These are phyloP conservation scores for Deuterostichococcus epilithicus DNA, from an alignment of 139 green algal species.

Conservation along the genomic window DNA sequence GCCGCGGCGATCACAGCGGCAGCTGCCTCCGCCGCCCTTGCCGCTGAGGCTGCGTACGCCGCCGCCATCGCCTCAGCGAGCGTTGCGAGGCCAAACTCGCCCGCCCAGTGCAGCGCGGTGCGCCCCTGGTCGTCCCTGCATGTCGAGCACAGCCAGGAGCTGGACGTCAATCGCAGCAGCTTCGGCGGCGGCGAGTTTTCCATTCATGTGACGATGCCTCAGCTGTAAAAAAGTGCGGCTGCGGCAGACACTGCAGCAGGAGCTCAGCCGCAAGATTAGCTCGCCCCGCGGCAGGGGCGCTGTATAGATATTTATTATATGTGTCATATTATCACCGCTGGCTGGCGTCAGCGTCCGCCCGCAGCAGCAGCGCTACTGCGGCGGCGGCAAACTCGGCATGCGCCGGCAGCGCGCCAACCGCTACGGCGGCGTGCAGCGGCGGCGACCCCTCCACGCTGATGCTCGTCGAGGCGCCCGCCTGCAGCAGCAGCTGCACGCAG, in stretches of 20 bases:
- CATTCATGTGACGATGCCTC: not conserved
- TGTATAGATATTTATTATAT: no score
- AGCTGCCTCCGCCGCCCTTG: not conserved
- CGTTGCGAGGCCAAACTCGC: constrained; percentile 32
- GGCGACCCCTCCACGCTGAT: constrained; percentile 62
- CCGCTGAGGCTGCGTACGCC: not conserved
- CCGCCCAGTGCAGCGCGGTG: constrained; percentile 77
- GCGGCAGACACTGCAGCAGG: not conserved
- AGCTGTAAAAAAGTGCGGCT: not conserved
- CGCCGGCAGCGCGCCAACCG: constrained; percentile 23
- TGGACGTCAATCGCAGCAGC: not conserved
- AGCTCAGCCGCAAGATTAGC: not conserved
- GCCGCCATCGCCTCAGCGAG: constrained; percentile 36
- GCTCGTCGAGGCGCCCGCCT: constrained; percentile 25
- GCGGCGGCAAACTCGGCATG: constrained; percentile 20
- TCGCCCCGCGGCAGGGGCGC: no score
- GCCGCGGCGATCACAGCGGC: not conserved
- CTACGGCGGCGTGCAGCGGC: constrained; percentile 59
- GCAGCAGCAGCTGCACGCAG: constrained; percentile 49
- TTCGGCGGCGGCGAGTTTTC: no score
- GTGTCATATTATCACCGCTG: constrained; percentile 12
- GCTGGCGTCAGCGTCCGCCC: constrained; percentile 34
- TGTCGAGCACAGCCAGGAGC: no score
- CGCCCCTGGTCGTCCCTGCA: constrained; percentile 72
- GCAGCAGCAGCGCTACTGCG: constrained; percentile 41